These are phyloP conservation scores for Pichia manshurica DNA, from an alignment of 805 yeast genomes.

Conservation along the genomic window DNA sequence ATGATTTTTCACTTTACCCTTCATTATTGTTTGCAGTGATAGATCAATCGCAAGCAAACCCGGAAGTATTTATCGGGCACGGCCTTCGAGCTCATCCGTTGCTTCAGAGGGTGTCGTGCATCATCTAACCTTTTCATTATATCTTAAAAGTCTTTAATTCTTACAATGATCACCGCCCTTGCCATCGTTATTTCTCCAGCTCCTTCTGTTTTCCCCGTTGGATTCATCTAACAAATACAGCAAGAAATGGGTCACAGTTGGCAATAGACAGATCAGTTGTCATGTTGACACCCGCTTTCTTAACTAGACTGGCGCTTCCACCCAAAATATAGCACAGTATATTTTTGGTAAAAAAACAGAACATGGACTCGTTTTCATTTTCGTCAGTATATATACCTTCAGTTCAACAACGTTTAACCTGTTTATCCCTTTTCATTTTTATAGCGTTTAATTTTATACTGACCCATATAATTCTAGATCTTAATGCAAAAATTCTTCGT, in stretches of 20 bases:
- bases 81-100: background rate
- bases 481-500: constrained; percentile 80
- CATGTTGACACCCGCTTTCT: constrained; percentile 31
- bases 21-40: background rate
- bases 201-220: constrained; percentile 40
- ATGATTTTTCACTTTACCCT: background rate
- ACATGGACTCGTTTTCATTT: constrained; percentile 15
- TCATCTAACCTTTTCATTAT: constrained; percentile 40
- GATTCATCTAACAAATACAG: constrained; percentile 65
- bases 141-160: constrained; percentile 60
- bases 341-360: constrained; percentile 38
- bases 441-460: no score
- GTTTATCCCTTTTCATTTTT: constrained; percentile 29
- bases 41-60: background rate
- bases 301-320: constrained; percentile 25
- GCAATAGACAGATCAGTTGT: constrained; percentile 66
- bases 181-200: constrained; percentile 18
- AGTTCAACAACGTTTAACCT: constrained; percentile 5
- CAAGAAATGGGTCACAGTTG: constrained; percentile 72
- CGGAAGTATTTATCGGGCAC: background rate
- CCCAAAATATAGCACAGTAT: constrained; percentile 68
- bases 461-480: no score
- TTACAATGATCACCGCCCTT: constrained; percentile 19
- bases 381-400: background rate
- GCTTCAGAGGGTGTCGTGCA: constrained; percentile 14